Conservation (phyloP, 202 grass and related monocot genomes). For the Zizania palustris region DNA sequence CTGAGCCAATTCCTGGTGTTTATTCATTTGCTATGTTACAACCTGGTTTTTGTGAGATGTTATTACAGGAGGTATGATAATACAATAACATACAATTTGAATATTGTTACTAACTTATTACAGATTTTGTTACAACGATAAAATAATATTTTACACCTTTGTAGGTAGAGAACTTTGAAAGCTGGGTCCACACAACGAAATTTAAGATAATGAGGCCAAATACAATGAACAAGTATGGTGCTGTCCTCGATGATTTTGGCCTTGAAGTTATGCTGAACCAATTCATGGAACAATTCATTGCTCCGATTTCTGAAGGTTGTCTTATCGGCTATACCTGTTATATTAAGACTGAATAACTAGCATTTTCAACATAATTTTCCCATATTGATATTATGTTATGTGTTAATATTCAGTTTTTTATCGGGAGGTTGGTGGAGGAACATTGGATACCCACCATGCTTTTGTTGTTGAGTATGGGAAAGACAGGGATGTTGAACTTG, state of each 20-base stretch:
- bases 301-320: constrained; percentile 84
- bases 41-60: constrained; percentile 77
- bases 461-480: constrained; percentile 98
- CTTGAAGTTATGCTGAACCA: constrained; percentile 87
- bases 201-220: constrained; percentile 99
- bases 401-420: constrained; percentile 76
- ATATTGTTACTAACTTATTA: neutral
- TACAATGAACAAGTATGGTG: constrained; percentile 99
- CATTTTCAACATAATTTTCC: constrained; percentile 22
- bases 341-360: constrained; percentile 5
- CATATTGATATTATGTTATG: constrained; percentile 39
- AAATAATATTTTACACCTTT: constrained; percentile 32
- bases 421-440: constrained; percentile 79
- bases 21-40: constrained; percentile 97
- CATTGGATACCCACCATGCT: constrained; percentile 91
- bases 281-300: constrained; percentile 89
- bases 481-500: constrained; percentile 92
- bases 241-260: constrained; percentile 97
- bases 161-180: constrained; percentile 97
- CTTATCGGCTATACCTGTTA: constrained; percentile 13
- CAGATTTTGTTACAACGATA: neutral
- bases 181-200: constrained; percentile 75
- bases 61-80: constrained; percentile 80
- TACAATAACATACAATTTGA: constrained; percentile 22
- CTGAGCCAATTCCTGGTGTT: constrained; percentile 82